phyloP scores from a whole-genome alignment of 345 rosid species.

The Angophora floribunda region DNA sequence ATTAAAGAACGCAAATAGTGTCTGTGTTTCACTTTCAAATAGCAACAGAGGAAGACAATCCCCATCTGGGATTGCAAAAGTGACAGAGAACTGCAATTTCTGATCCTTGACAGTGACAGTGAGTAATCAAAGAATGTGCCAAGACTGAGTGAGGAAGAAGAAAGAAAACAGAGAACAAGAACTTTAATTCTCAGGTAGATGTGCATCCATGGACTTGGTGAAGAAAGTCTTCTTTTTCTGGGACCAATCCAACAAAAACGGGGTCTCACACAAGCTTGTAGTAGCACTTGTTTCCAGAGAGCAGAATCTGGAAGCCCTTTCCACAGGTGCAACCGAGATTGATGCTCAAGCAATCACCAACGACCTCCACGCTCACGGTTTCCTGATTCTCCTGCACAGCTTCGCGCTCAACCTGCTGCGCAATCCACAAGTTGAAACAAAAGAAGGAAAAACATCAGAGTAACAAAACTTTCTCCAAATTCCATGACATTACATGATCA shows the following conservation, averaged over 20 bases:
- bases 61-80: background rate
- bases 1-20: background rate
- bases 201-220: background rate
- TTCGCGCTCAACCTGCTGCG: background rate
- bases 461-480: background rate
- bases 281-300: slow-evolving; percentile 24
- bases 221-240: background rate
- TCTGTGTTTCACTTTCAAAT: background rate
- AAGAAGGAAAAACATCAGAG: background rate
- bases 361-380: slow-evolving; percentile 31
- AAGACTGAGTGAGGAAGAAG: background rate
- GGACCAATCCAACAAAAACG: background rate
- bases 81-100: background rate
- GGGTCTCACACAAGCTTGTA: slow-evolving; percentile 34
- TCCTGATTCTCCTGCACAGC: slow-evolving; percentile 12
- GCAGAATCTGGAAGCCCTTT: slow-evolving; percentile 33
- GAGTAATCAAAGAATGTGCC: background rate
- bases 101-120: background rate
- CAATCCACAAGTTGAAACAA: background rate
- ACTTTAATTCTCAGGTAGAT: background rate
- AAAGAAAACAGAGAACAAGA: background rate
- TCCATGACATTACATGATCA: background rate
- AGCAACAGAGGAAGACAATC: background rate
- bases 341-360: slow-evolving; percentile 20
- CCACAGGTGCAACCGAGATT: slow-evolving; percentile 37